A percentile compares a stretch with the other conserved stretches of the same genome.
phyloP scores from a whole-genome alignment of 805 yeast genomes.

The Suhomyces xylopsoci region DNA sequence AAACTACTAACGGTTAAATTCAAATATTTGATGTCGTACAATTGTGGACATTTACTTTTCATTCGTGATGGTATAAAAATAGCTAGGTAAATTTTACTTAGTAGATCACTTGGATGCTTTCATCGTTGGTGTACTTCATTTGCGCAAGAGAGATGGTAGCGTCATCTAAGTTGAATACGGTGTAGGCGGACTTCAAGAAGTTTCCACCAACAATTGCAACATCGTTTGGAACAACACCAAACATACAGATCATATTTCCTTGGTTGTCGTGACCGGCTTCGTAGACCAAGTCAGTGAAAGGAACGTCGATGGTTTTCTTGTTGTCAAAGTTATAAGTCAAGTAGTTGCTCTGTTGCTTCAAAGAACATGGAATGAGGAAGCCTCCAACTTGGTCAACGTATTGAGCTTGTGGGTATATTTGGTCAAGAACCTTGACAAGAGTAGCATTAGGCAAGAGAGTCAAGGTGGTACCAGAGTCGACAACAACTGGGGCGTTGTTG shows the following conservation, averaged over 20 bases:
- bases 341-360: conserved; percentile 8
- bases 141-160: conserved; percentile 24
- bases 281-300: conserved; percentile 11
- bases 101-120: conserved; percentile 7
- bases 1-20: too few relatives aligned
- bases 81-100: background rate
- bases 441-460: conserved; percentile 39
- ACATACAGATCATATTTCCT: conserved; percentile 7
- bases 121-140: conserved; percentile 15
- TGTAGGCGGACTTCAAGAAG: conserved; percentile 25
- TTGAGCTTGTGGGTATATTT: conserved; percentile 7
- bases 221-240: conserved; percentile 12
- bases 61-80: background rate
- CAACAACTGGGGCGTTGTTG: conserved; percentile 34
- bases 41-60: background rate
- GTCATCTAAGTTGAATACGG: conserved; percentile 26
- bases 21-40: background rate
- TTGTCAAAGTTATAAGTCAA: conserved; percentile 10
- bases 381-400: conserved; percentile 5
- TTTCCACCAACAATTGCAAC: conserved; percentile 24
- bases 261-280: conserved; percentile 9
- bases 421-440: conserved; percentile 3
- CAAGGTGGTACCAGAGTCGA: conserved; percentile 61
- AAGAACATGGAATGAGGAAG: conserved; percentile 15
- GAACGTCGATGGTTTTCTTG: conserved; percentile 10